phyloP scores from a whole-genome alignment of 164 flowering plant genomes.

The Umbilicus rupestris region DNA sequence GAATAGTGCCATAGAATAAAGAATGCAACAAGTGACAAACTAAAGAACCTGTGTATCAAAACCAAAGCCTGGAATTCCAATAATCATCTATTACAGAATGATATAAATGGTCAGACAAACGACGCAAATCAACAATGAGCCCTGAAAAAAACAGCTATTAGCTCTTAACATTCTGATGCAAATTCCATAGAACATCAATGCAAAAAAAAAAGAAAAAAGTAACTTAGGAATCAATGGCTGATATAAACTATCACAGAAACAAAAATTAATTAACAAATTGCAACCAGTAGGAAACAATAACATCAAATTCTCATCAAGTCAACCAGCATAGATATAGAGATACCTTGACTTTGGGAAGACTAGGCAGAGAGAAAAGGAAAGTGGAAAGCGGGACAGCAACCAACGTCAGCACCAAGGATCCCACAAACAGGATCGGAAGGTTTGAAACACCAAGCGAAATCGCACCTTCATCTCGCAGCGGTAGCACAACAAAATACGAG shows the following conservation, averaged over 20 bases:
- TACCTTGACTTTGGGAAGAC: slow-evolving; percentile 83
- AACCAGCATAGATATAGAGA: not conserved
- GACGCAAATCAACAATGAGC: not conserved
- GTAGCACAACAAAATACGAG: slow-evolving; percentile 86
- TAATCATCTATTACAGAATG: slow-evolving; percentile 23
- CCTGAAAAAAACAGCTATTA: no score
- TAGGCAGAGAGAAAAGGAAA: slow-evolving; percentile 73
- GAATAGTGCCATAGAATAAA: slow-evolving; percentile 65
- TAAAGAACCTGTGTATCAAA: slow-evolving; percentile 90
- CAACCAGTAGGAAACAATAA: no score
- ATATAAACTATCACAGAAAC: no score
- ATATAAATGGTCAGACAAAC: not conserved
- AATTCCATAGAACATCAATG: no score
- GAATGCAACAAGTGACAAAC: slow-evolving; percentile 65
- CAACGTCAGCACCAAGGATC: slow-evolving; percentile 72
- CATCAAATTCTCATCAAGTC: not conserved
- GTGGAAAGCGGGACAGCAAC: slow-evolving; percentile 87
- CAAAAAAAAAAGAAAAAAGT: no score
- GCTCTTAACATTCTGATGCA: no score
- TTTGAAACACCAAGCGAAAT: slow-evolving; percentile 77
- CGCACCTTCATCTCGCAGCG: slow-evolving; percentile 95
- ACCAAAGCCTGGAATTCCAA: slow-evolving; percentile 87
- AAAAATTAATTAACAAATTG: no score
- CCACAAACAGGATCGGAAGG: slow-evolving; percentile 75
- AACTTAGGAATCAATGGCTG: no score